These are phyloP conservation scores for Teunomyces lycoperdinae DNA, from an alignment of 805 yeast species.

Conservation along the genomic window DNA sequence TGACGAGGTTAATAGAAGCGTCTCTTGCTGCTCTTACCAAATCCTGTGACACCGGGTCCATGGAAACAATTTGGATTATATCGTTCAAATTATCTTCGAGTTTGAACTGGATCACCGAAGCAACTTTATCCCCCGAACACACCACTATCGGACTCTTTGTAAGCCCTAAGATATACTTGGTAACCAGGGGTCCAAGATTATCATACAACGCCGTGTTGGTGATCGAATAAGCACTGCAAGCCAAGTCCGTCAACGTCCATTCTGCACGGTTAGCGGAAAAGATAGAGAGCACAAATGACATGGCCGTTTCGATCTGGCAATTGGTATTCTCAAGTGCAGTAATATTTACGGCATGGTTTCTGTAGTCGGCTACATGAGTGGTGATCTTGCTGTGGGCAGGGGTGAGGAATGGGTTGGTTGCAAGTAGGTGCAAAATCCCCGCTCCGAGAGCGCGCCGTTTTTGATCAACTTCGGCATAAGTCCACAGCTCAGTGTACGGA, in stretches of 20 bases:
- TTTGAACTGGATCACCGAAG: conserved; percentile 9
- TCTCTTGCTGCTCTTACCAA: conserved; percentile 21
- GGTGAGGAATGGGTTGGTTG: conserved; percentile 19
- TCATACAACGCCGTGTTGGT: conserved; percentile 21
- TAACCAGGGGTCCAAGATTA: conserved; percentile 18
- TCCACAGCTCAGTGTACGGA: conserved; percentile 32
- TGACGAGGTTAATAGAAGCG: conserved; percentile 24
- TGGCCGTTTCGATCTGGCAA: conserved; percentile 6
- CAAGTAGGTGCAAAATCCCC: conserved; percentile 43
- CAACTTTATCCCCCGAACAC: conserved; percentile 16
- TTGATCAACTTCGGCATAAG: conserved; percentile 39
- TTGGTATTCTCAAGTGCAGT: conserved; percentile 4
- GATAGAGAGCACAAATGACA: conserved; percentile 18
- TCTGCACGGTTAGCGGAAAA: conserved; percentile 19
- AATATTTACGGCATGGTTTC: conserved; percentile 9
- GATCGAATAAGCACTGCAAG: conserved; percentile 15
- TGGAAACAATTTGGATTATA: conserved; percentile 21
- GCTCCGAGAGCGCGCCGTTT: conserved; percentile 52
- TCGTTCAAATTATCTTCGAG: conserved; percentile 13
- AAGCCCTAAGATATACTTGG: conserved; percentile 17
- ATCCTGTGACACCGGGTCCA: conserved; percentile 20
- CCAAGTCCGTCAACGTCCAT: conserved; percentile 15
- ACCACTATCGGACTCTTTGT: conserved; percentile 17
- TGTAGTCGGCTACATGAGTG: conserved; percentile 21
- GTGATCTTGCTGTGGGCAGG: conserved; percentile 28